Percentiles rank a stretch among this genome's conserved stretches.
Evolutionary conservation across 2,329 filamentous ascomycete genomes (phyloP).

Genomic region (Ceratocystis cubensis): DNA sequence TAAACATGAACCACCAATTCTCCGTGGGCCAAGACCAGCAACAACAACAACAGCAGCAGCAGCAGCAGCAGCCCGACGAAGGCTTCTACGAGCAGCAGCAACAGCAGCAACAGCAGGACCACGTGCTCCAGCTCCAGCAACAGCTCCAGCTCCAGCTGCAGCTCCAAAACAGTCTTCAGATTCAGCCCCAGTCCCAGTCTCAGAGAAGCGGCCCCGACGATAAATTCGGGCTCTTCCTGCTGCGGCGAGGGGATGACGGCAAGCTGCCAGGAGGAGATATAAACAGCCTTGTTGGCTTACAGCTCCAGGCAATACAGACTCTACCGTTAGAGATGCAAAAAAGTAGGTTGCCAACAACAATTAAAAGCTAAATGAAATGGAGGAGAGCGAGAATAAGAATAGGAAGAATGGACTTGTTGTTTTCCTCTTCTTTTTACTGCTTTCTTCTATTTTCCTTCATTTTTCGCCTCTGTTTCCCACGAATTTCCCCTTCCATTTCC

Average conservation of each 20-base stretch:
- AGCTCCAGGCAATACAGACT: constrained; percentile 9
- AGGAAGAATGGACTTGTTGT: background rate
- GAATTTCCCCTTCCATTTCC: background rate
- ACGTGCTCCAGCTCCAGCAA: background rate
- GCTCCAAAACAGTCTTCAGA: background rate
- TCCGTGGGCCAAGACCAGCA: no score
- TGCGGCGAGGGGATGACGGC: background rate
- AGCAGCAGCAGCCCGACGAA: constrained; percentile 16
- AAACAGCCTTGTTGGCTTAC: background rate
- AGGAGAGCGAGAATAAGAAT: no score
- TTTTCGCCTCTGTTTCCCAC: background rate
- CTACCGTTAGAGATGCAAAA: constrained; percentile 14
- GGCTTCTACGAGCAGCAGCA: constrained; percentile 17
- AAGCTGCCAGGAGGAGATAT: background rate
- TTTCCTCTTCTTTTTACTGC: background rate
- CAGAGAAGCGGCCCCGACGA: background rate
- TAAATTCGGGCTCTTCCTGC: background rate
- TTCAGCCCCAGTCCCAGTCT: background rate
- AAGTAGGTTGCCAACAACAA: constrained; percentile 8
- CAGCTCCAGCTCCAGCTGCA: background rate
- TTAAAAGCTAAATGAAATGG: no score
- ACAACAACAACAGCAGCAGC: no score
- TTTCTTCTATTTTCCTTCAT: background rate
- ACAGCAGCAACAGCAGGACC: constrained; percentile 6
- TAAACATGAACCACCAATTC: no score